A percentile compares a stretch with the other conserved stretches of the same genome.
Evolutionary conservation across 805 yeast species (phyloP).

Genomic region (Clavispora carvajalis): DNA sequence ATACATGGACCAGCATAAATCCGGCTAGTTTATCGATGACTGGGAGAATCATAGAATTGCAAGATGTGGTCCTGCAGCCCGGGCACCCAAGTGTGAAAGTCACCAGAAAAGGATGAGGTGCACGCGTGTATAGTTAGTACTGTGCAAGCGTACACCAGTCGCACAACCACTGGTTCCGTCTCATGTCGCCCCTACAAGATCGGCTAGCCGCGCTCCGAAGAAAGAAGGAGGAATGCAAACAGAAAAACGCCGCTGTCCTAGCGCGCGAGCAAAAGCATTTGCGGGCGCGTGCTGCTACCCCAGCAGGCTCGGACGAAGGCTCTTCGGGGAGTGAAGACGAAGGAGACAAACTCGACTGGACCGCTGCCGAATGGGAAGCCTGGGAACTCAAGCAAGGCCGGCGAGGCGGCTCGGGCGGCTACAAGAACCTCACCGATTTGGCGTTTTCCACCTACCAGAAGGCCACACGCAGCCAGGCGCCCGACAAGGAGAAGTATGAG

Average conservation of each 20-base stretch:
- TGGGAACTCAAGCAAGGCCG: slow-evolving; percentile 46
- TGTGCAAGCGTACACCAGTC: no score
- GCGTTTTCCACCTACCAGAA: slow-evolving; percentile 61
- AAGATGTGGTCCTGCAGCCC: no score
- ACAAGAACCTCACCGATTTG: slow-evolving; percentile 46
- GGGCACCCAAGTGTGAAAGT: no score
- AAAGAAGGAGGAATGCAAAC: slow-evolving; percentile 1
- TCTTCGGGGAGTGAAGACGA: background rate
- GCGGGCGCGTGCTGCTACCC: background rate
- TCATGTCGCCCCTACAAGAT: background rate
- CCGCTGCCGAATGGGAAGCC: slow-evolving; percentile 58
- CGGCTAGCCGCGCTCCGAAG: slow-evolving; percentile 1
- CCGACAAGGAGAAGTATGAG: slow-evolving; percentile 40
- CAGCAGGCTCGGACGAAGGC: background rate
- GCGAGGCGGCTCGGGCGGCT: slow-evolving; percentile 27
- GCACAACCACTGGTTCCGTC: no score
- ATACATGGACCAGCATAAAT: no score
- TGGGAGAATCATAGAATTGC: no score
- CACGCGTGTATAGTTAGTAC: no score
- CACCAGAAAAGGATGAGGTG: no score
- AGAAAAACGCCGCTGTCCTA: background rate
- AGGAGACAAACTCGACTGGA: slow-evolving; percentile 19
- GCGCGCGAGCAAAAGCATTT: background rate
- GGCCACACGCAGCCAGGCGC: slow-evolving; percentile 34
- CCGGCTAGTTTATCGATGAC: no score